Base-by-base conservation (phyloP, 495 filamentous ascomycete species). In the Neurospora discreta region DNA sequence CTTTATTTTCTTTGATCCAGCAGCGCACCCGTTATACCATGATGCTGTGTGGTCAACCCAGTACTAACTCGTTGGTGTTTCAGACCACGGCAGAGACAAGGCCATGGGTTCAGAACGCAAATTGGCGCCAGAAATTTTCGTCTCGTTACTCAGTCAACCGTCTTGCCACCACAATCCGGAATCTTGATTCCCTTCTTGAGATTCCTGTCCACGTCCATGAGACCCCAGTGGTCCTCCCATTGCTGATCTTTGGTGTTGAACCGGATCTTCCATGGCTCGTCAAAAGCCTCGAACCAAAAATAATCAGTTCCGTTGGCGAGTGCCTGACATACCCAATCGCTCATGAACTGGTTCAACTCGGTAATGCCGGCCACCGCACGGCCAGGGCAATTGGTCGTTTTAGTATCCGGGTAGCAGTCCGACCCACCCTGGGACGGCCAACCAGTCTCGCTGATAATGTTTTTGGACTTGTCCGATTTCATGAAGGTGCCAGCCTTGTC, bases 231-330 rank as follows among this genome's bases (percentile, higher is more conserved):
- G 76, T 96, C 93, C 81, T 99, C 95, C 94, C 94, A 98, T 71
- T 92, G 84, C 81, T 94, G 85, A 15, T 87, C 88, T 1, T 82
- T 78, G 3, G 80, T 84, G 78, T 99, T 90, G 80, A 88, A 96
- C 33, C 75, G 73, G 33, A 91, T 81, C 82, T 98, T 98, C 95
- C 95, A 99, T 3, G 94, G 93, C 82, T 97, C 94, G 77, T 97
- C 94, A 77, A 97, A 98, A 18, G 93, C 93, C 80, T 93, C 91
- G 77, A 97, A 97, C 95, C 94, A 98, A 78, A 97, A 98, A 78
- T 97, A 99, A 46, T 94, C 89, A 0, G 93, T 98, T 71, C 89
- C 90, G 73, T 95, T 94, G 41, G 82, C 81, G 77, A 97, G 78
- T 39, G 90, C 88, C 77, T 88, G 86, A 80, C 95, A 99, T 5